Evolutionary conservation across 768 basidiomycete genomes (phyloP).

Genomic region (Russula lepida): DNA sequence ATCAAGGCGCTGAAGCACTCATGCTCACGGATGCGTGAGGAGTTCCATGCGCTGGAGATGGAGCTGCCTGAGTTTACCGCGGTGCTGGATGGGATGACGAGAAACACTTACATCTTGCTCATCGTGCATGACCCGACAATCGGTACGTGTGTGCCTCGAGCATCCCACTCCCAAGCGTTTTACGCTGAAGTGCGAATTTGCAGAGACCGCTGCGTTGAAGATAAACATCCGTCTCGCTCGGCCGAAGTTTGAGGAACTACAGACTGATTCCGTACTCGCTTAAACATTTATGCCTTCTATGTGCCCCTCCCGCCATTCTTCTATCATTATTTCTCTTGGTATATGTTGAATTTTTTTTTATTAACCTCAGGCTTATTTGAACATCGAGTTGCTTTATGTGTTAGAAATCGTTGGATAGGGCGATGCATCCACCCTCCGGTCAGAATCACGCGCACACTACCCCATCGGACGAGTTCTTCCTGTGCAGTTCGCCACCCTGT

Average conservation of each 20-base stretch:
- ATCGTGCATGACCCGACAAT: slow-evolving; percentile 85
- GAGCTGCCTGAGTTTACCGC: slow-evolving; percentile 80
- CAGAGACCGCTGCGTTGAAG: slow-evolving; percentile 83
- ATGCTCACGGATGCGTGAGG: slow-evolving; percentile 76
- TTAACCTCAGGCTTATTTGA: neutral
- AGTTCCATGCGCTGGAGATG: slow-evolving; percentile 82
- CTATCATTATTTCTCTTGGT: slow-evolving; percentile 15
- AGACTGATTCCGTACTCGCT: slow-evolving; percentile 44
- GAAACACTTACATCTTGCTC: slow-evolving; percentile 87
- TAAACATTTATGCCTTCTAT: neutral
- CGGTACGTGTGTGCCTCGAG: slow-evolving; percentile 36
- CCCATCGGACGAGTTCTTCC: neutral
- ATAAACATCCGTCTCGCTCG: slow-evolving; percentile 84
- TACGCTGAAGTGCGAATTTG: slow-evolving; percentile 8
- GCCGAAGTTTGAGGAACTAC: slow-evolving; percentile 82
- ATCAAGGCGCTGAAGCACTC: slow-evolving; percentile 94
- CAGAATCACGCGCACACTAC: neutral
- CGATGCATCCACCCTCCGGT: neutral
- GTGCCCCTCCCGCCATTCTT: neutral
- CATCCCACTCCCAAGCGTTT: neutral
- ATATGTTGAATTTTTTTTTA: neutral
- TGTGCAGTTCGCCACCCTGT: neutral
- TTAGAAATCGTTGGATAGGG: neutral
- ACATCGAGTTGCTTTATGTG: neutral
- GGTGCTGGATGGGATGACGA: slow-evolving; percentile 85